Base-by-base conservation (phyloP, 768 basidiomycete species). In the Ramaria sp. region DNA sequence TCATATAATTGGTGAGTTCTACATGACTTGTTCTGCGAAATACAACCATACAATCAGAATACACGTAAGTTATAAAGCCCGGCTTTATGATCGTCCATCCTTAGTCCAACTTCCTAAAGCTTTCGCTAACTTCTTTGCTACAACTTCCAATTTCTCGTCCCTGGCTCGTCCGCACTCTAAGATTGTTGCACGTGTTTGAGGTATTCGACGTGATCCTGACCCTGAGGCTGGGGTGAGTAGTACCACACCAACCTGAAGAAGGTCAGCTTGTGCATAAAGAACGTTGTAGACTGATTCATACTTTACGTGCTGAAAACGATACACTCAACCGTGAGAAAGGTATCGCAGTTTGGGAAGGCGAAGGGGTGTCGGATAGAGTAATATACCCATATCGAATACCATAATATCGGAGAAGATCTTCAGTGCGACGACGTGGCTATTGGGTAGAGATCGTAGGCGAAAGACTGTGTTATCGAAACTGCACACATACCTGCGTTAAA, bases 361-460 rank as follows among this genome's bases (percentile, higher is more conserved):
- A 9, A 16, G 50, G 51, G 28, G 51, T 41, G 16, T 47, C 24
- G 6, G 50, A 51, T 5, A 45, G 16, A 3, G 58, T 47, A 28
- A 73, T 62, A 41, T 72, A 63, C 20, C 70, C 73, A 16, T 69
- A 67, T 3, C 71, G 68, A 5, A 67, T 55, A 32, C 76, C 77
- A 49, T 73, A 70, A 34, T 64, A 55, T 25, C 70, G 63, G 12
- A 89, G 73, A 36, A 91, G 73, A 64, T 91, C 88, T 66, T 91
- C 88, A n/a, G 85, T 64, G 20, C 88, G 70, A 27, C 79, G 77
- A 48, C 79, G 77, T 5, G 88, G 88, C 67, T 91, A 85, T 59
- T 72, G n/a, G 9, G 16, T 20, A 41, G 15, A 16, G 28, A 32
- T 34, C 7, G 32, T 34, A 28, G 9, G 44, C 28, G 8, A 41